Evolutionary conservation across 2,329 filamentous ascomycete species (phyloP), one percentile per base, ranked within the genome.

Genomic region (Davidsoniella virescens): DNA sequence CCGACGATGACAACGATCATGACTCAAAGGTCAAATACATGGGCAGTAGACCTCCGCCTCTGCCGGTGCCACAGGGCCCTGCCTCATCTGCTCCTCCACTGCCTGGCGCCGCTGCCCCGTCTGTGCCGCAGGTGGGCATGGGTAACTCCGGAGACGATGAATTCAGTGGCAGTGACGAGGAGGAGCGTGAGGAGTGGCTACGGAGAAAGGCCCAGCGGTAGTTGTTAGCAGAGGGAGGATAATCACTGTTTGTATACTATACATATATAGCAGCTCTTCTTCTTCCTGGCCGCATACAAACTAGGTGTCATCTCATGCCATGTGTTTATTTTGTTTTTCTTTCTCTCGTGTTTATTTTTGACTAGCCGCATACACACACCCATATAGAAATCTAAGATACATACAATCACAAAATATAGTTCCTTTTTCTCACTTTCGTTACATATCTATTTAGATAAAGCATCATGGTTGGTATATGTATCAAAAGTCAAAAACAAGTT

Each of bases 141-240:
- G 66, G 66, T 12, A 63, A 63, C 18, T 29, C 10, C 2, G 26
- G 26, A 20, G 73, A 76, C 39, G 72, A 75, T 38, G 76, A 80
- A 62, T 78, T 78, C 47, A 79, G 75, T 50, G 76, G 73, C 18
- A 80, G 76, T 56, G 77, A 80, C 54, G 75, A 78, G 8, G 76
- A 80, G 53, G 76, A 80, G 62, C 69, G 76, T 54, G 76, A 72
- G 16, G 75, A 76, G 64, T 78, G 72, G 69, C 74, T 79, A 63
- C 65, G 72, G 57, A 67, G 68, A 59, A 65, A 67, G 59, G 51
- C n/a, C 7, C 36, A 39, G n/a, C 47, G 46, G 51, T 52, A 45
- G 36, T 23, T 10, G 36, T 10, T 23, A n/a, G 9, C 25, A 23
- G 26, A n/a, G 10, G 26, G 16, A 26, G 17, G n/a, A 23, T 26